These are phyloP conservation scores for Xerocomellus dryophilus DNA, from an alignment of 768 basidiomycete species.

Conservation along the genomic window DNA sequence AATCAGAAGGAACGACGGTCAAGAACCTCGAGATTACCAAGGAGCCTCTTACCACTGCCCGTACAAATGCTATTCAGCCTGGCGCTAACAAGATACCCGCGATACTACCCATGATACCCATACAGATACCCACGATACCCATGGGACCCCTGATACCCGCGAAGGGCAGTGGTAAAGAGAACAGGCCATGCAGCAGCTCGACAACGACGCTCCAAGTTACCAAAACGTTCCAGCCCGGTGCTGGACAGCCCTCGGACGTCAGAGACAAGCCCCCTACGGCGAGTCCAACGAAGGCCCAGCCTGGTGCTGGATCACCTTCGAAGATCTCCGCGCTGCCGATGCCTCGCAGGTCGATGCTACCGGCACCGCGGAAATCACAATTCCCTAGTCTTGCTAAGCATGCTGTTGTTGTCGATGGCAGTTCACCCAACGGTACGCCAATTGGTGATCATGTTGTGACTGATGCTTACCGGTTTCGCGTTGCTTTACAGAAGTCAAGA, in stretches of 20 bases:
- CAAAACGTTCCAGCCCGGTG: constrained; percentile 1
- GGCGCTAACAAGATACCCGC: constrained; percentile 6
- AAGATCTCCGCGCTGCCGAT: not conserved
- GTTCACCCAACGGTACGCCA: constrained; percentile 1
- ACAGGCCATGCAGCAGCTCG: not conserved
- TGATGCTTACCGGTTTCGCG: not conserved
- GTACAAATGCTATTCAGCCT: constrained; percentile 1
- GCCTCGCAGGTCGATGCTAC: constrained; percentile 14
- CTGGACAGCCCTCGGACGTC: not conserved
- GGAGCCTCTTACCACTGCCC: not conserved
- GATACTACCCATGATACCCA: constrained; percentile 6
- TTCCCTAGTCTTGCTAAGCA: not conserved
- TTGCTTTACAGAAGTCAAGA: constrained; percentile 8
- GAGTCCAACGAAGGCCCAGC: constrained; percentile 6
- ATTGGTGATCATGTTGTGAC: not conserved
- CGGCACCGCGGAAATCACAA: constrained; percentile 2
- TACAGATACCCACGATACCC: not conserved
- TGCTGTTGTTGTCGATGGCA: not conserved
- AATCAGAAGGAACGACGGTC: not conserved
- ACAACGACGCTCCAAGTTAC: constrained; percentile 2
- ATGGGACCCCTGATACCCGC: constrained; percentile 1
- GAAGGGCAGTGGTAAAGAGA: constrained; percentile 17
- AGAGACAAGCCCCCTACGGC: constrained; percentile 1
- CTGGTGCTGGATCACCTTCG: constrained; percentile 4
- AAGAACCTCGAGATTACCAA: not conserved